Percentiles rank a stretch among this genome's conserved stretches.
These are phyloP conservation scores for Mariannaea sp. DNA, from an alignment of 2,329 filamentous ascomycete genomes.

Conservation along the genomic window DNA sequence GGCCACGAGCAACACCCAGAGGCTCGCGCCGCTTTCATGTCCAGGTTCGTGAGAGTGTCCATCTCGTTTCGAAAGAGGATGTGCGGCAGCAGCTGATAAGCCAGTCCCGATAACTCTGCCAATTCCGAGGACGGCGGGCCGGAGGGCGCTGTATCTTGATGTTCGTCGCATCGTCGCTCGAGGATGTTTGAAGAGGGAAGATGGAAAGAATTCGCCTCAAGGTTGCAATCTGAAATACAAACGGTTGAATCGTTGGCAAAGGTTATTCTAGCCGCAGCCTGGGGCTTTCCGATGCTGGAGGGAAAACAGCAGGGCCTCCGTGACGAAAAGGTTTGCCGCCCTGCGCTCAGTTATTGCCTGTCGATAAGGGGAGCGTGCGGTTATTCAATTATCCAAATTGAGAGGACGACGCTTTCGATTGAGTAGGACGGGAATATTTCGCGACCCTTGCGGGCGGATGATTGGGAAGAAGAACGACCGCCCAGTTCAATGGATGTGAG, in stretches of 20 bases:
- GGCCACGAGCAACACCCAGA: conserved; percentile 82
- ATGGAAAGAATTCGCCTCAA: not conserved
- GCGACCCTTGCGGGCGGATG: not conserved
- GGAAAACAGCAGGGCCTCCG: not conserved
- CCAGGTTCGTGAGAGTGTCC: conserved; percentile 54
- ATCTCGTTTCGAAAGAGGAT: conserved; percentile 46
- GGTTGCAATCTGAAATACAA: not conserved
- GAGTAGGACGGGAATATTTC: not conserved
- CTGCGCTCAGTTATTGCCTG: not conserved
- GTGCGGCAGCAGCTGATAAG: conserved; percentile 54
- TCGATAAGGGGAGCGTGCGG: not conserved
- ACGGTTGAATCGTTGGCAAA: too few relatives aligned
- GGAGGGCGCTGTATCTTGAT: conserved; percentile 47
- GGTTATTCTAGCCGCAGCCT: too few relatives aligned
- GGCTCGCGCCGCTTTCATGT: conserved; percentile 62
- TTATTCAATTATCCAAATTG: too few relatives aligned
- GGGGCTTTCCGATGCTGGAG: too few relatives aligned
- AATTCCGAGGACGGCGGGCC: conserved; percentile 57
- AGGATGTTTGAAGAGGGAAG: conserved; percentile 7
- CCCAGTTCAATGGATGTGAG: not conserved
- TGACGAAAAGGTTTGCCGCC: not conserved
- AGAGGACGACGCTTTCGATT: not conserved
- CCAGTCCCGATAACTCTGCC: conserved; percentile 56
- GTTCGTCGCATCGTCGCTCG: conserved; percentile 36
- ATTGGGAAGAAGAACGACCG: not conserved